These are phyloP conservation scores for Entomophthora muscae DNA, from an alignment of 371 early-diverging fungal species.

Conservation along the genomic window DNA sequence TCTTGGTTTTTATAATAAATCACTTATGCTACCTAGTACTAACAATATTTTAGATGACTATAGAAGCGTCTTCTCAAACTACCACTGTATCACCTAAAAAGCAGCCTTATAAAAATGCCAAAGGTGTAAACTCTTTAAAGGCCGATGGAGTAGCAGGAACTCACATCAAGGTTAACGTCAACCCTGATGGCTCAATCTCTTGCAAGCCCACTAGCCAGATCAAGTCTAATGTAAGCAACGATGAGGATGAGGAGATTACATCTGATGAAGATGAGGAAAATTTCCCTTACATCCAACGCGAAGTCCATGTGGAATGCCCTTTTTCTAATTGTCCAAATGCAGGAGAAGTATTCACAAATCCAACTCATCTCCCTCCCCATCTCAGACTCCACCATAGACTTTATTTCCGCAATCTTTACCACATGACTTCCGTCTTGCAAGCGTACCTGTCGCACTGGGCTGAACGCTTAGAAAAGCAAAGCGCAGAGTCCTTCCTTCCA, in stretches of 20 bases:
- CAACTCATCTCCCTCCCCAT: constrained; percentile 44
- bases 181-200: no score
- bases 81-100: no score
- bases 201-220: no score
- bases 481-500: constrained; percentile 14
- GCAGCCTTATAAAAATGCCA: no score
- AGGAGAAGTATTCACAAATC: constrained; percentile 36
- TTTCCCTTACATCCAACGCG: not conserved
- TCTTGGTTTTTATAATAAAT: no score
- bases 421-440: constrained; percentile 65
- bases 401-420: constrained; percentile 47
- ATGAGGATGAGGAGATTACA: not conserved
- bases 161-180: no score
- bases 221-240: no score
- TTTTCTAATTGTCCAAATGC: constrained; percentile 16
- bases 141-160: no score
- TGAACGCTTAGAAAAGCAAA: constrained; percentile 20
- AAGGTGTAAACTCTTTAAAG: no score
- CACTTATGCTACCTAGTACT: no score
- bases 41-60: no score
- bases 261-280: constrained; percentile 1
- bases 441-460: constrained; percentile 58
- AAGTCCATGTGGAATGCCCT: constrained; percentile 10
- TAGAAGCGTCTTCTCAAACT: no score
- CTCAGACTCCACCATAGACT: constrained; percentile 43